Evolutionary conservation across 2,329 filamentous ascomycete species (phyloP), one percentile per base, ranked within the genome.

Genomic region (Calonectria hongkongensis): DNA sequence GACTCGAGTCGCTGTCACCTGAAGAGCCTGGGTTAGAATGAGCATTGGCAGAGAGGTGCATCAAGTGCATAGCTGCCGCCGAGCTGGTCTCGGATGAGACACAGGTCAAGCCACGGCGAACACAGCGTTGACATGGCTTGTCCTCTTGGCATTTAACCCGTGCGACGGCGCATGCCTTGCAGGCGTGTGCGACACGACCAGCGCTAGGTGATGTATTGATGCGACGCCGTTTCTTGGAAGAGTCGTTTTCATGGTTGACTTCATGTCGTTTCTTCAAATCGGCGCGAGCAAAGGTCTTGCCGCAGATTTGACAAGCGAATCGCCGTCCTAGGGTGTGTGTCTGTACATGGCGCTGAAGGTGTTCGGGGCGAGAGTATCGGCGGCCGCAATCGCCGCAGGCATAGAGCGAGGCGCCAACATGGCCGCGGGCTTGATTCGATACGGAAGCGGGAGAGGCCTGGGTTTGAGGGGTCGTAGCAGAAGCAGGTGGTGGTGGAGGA

Each of bases 71-170:
- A 16, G 85, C 83, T 9, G 86, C 83, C 8, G 84, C 82, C 18
- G 85, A 85, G 13, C 83, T 83, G 16, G 83, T 78, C 65, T 84
- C 83, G 13, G 82, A 78, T 18, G 81, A 81, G 30, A 83, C 86
- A 80, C 89, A 90, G 16, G 76, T 79, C 66, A 90, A 74, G 51
- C 86, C 86, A 33, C 88, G 85, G 67, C 83, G 86, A 64, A 86
- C 82, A 74, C 89, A 90, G 36, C 88, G 85, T 21, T 85, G 85
- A 77, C 89, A 90, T 39, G 89, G 89, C 80, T 90, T 90, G 27
- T 83, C 78, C 70, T 90, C 89, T 73, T 89, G 88, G 73, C 89
- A 90, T 75, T 90, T 90, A 54, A 90, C 87, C 25, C 89, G 84
- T 13, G 89, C 88, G 21, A 85, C 79, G 4, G 89, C 88, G 74